Base-by-base conservation (phyloP, 306 rosid species). In the Quercus aquifolioides region DNA sequence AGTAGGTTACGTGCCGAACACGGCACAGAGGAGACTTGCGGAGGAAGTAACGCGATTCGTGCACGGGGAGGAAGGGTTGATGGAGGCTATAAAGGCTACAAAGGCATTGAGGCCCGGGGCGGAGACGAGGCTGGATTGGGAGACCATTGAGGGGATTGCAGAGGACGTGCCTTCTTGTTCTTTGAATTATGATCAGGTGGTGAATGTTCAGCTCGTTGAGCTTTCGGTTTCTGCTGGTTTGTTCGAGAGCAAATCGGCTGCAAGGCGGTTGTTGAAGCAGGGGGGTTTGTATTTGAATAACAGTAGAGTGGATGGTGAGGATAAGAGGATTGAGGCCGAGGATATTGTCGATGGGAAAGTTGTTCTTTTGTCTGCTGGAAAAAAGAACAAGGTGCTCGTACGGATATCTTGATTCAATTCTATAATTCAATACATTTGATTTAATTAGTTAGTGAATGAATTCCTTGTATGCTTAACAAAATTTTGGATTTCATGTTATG, bases 251-350 rank as follows among this genome's bases (percentile, higher is more conserved):
- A 95, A 92, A 79, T 92, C 99, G 1, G 97, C 97, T 76, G 99
- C 90, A 1, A 92, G 97, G 5, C 88, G 97, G 4, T 62, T 95
- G 90, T 82, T 95, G 85, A 95, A 92, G 86, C 99, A 95, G 86
- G 98, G 99, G 41, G 99, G 99, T 9, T 75, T 95, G 52, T 95
- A 95, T 89, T 86, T 95, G 89, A 95, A 95, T 86, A 92, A 95
- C 75, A 79, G 67, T 28, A 89, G 92, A 87, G 93, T 95, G 79
- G 89, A 92, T 67, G 78, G 85, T 69, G 99, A 95, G 78, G 79
- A 74, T 74, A 89, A 86, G 87, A 91, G 78, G 74, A 77, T 95
- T 73, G 92, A 91, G 69, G 89, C 77, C 1, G 87, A 77, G 2
- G 98, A 95, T 78, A 82, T 95, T 71, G 94, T 95, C 77, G 98